Evolutionary conservation across 495 filamentous ascomycete species (phyloP).

Genomic region (Penicillium crystallinum): DNA sequence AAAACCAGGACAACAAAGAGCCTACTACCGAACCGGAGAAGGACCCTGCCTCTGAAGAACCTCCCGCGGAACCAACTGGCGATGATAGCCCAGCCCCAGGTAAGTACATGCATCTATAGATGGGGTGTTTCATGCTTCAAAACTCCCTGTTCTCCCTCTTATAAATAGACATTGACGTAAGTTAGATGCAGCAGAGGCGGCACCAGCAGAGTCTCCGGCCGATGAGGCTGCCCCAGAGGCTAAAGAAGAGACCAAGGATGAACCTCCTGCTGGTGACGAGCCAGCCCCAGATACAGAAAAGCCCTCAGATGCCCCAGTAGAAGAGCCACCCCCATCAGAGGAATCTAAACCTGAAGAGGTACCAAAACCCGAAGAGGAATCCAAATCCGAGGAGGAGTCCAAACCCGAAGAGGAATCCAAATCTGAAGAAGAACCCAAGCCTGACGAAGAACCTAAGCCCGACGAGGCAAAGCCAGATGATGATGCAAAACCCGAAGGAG

Average conservation of each 20-base stretch:
- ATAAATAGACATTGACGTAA: constrained; percentile 16
- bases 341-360: not conserved
- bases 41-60: constrained; percentile 19
- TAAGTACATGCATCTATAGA: constrained; percentile 14
- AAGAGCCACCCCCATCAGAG: constrained; percentile 4
- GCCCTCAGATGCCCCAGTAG: constrained; percentile 15
- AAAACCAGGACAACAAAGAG: constrained; percentile 37
- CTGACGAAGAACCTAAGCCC: not conserved
- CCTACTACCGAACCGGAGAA: constrained; percentile 23
- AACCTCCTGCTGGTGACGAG: constrained; percentile 13
- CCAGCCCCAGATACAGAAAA: constrained; percentile 13
- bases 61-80: constrained; percentile 18
- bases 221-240: constrained; percentile 18
- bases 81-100: constrained; percentile 13
- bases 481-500: not conserved
- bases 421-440: not conserved
- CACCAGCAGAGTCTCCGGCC: constrained; percentile 21
- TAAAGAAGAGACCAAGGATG: constrained; percentile 19
- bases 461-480: not conserved
- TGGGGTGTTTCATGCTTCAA: too few relatives aligned
- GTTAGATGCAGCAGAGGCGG: constrained; percentile 26
- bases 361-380: constrained; percentile 3
- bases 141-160: too few relatives aligned
- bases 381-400: not conserved
- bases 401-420: not conserved